Base-by-base conservation (phyloP, 176 grass and related monocot species). In the Juncus effusus region DNA sequence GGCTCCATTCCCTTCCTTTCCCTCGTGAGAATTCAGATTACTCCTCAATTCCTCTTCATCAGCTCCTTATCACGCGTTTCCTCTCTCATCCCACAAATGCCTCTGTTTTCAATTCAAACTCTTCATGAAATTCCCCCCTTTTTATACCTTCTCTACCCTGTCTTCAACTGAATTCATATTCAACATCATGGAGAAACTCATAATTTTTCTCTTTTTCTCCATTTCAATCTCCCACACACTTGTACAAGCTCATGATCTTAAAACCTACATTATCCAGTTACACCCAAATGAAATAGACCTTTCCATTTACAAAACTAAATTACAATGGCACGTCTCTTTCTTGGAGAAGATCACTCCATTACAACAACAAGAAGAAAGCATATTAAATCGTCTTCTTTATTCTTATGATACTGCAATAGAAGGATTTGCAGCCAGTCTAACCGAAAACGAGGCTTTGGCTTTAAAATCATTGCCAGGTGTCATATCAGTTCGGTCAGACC, bases 321-420 rank as follows among this genome's bases (percentile, higher is more conserved):
- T 67, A 44, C 62, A 81, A 6, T 79, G 87, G 92, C 87, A 96
- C 63, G 35, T 72, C 56, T 91, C 92, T 53, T 91, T 96, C 56
- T 72, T 96, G 1, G 19, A 83, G 15, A 67, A 83, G 59, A 59
- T 80, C 44, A 55, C 69, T 56, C 5, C 65, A 19, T 8, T 41
- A 78, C 74, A 88, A 45, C 51, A 63, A 54, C 80, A 63, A 5
- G 81, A 60, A 42, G 67, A 72, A 77, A 51, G 1, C 3, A 68
- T 62, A 1, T 70, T 84, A 57, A 81, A 79, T 54, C 84, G 85
- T 6, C 84, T 96, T 13, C 66, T 96, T 3, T 91, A 96, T 63
- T 96, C 92, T 4, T 91, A 96, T 78, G 79, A 77, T 69, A 85
- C 87, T 58, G 92, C 81, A 6, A 79, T 91, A 52, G 87, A 96